Evolutionary conservation across 1,284 basidiomycete genomes (phyloP).

Genomic region (Sporisorium iseilematis-ciliati): DNA sequence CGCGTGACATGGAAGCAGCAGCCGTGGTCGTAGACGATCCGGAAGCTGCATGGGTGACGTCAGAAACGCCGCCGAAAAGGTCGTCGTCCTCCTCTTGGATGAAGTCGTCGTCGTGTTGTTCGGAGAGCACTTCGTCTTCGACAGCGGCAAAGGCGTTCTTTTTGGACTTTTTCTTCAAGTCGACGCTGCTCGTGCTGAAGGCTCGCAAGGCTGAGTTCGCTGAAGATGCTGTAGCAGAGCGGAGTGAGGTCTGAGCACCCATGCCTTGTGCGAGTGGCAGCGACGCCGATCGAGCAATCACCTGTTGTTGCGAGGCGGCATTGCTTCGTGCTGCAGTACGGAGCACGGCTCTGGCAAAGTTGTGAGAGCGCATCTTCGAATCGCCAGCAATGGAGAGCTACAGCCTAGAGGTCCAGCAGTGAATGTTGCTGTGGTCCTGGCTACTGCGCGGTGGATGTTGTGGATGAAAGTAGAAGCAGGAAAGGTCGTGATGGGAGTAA

Average conservation of each 20-base stretch:
- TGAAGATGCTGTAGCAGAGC: not conserved
- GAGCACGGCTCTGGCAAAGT: slow-evolving; percentile 27
- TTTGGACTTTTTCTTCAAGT: slow-evolving; percentile 42
- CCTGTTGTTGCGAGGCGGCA: not conserved
- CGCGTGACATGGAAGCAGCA: slow-evolving; percentile 12
- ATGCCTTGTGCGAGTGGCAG: not conserved
- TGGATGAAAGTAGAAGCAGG: not conserved
- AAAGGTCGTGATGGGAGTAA: not conserved
- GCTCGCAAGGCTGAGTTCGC: not conserved
- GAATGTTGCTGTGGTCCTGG: not conserved
- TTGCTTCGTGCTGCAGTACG: slow-evolving; percentile 17
- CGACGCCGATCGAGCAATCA: not conserved
- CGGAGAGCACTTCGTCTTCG: slow-evolving; percentile 21
- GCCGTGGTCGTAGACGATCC: slow-evolving; percentile 7
- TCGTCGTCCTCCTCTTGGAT: slow-evolving; percentile 35
- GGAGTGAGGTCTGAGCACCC: not conserved
- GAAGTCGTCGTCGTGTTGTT: slow-evolving; percentile 12
- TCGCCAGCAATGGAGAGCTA: too few species aligned
- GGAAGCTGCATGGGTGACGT: slow-evolving; percentile 1
- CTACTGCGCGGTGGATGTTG: not conserved
- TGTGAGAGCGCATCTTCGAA: slow-evolving; percentile 37
- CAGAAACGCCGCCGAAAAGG: slow-evolving; percentile 30
- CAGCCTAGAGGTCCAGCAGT: too few species aligned
- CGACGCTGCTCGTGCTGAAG: slow-evolving; percentile 18
- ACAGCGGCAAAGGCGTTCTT: slow-evolving; percentile 25